These are phyloP conservation scores for Colletotrichum sp. DNA, from an alignment of 2,329 filamentous ascomycete genomes.

Conservation along the genomic window DNA sequence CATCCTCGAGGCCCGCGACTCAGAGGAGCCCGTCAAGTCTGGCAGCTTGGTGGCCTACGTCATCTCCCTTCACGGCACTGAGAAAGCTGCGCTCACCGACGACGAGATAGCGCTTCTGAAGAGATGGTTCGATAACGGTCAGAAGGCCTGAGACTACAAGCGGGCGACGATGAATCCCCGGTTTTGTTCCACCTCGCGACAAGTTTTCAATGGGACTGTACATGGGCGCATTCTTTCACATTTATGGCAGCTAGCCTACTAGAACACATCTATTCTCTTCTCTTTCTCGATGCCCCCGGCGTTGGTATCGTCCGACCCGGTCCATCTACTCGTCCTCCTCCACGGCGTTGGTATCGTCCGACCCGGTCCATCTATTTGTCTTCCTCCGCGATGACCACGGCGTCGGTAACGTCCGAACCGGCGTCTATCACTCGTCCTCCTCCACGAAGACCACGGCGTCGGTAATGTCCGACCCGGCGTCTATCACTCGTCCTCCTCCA, in stretches of 20 bases:
- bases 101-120: conserved; percentile 13
- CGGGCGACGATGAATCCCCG: neutral
- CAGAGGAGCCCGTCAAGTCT: neutral
- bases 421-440: too few species aligned
- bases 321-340: too few species aligned
- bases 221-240: neutral
- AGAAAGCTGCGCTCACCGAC: conserved; percentile 3
- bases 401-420: too few species aligned
- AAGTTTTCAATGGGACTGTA: neutral
- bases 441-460: too few species aligned
- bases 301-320: too few species aligned
- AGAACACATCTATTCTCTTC: neutral
- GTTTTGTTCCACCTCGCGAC: too few species aligned
- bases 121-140: conserved; percentile 12
- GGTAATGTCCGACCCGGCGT: too few species aligned
- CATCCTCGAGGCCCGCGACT: neutral
- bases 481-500: too few species aligned
- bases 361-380: too few species aligned
- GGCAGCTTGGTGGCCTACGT: conserved; percentile 14
- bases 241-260: neutral
- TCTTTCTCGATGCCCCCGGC: neutral
- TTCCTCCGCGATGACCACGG: neutral
- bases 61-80: conserved; percentile 12
- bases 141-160: neutral
- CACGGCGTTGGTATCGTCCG: too few species aligned